Base-by-base conservation (phyloP, 2,329 filamentous ascomycete genomes). In the Ophiostoma sp. region DNA sequence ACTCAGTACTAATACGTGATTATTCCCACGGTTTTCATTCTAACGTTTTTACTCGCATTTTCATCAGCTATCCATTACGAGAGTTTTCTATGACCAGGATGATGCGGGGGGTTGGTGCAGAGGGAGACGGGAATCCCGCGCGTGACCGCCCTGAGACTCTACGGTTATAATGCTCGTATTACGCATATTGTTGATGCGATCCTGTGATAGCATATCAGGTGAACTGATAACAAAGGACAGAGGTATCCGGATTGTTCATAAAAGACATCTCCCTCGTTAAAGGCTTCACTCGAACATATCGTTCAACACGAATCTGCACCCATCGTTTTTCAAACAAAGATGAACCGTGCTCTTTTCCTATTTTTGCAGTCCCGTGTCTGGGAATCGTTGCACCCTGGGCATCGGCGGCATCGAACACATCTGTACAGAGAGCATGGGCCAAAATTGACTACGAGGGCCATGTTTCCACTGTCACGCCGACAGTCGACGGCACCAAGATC, bases 151-250 rank as follows among this genome's bases (percentile, higher is more conserved):
- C 9, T 55, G 7, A 4, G 18, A 3, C 12, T 36, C 12, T 36
- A 36, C 18, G 49, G 49, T 55, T 55, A 55, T 55, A 36, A 36
- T 55, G 18, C 49, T 27, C 7, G 12, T 27, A 18, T 36, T 55
- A 55, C 27, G 49, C 49, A 55, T 55, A 55, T 55, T 55, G 49
- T 18, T 55, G 49, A 55, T 55, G 27, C 18, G 18, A 55, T 12
- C 14, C 12, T 27, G 5, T 27, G n/a, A 36, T n/a, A n/a, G n/a
- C n/a, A 55, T 55, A 55, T 3, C 8, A 14, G 7, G 49, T 12
- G 49, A 55, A 11, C 2, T 36, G 18, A 55, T 55, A 55, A 55
- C n/a, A 7, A n/a, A 8, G 2, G 12, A 27, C 8, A 55, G 4
- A 12, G 18, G 16, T 47, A 14, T 14, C 18, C 27, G 27, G 27